A percentile compares a stretch with the other conserved stretches of the same genome.
Evolutionary conservation across 352 stramenopile genomes (phyloP).

Genomic region (Pythium rhizo-oryzae): DNA sequence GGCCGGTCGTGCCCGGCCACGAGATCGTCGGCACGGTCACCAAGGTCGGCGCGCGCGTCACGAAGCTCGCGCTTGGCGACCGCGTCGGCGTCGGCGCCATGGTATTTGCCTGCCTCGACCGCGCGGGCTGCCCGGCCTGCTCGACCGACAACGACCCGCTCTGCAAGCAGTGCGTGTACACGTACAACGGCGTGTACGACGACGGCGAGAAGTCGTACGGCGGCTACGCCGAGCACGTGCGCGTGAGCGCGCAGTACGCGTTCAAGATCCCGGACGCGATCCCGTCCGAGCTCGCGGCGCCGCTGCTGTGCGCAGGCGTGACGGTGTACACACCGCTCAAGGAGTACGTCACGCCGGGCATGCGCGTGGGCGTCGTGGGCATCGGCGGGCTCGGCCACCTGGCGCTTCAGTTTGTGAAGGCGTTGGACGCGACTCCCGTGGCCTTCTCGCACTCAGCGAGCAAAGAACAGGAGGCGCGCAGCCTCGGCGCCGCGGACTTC

Average conservation of each 20-base stretch:
- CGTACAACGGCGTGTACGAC: conserved; percentile 29
- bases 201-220: conserved; percentile 22
- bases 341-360: conserved; percentile 35
- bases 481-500: conserved; percentile 30
- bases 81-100: conserved; percentile 19
- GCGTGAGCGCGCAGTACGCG: conserved; percentile 27
- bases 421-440: conserved; percentile 47
- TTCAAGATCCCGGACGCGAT: conserved; percentile 37
- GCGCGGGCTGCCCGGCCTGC: conserved; percentile 17
- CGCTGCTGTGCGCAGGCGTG: conserved; percentile 72
- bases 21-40: conserved; percentile 36
- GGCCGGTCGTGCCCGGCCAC: conserved; percentile 32
- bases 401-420: conserved; percentile 62
- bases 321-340: conserved; percentile 63
- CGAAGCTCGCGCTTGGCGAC: conserved; percentile 22
- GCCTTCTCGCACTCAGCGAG: conserved; percentile 41
- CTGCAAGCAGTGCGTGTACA: conserved; percentile 24
- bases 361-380: conserved; percentile 59
- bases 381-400: conserved; percentile 77
- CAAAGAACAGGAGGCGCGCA: conserved; percentile 27
- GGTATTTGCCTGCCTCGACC: conserved; percentile 22
- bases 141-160: conserved; percentile 16
- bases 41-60: conserved; percentile 21
- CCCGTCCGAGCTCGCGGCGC: conserved; percentile 37
- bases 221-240: conserved; percentile 16